These are phyloP conservation scores for Barnettozyma wickerhamii DNA, from an alignment of 805 yeast genomes.

Conservation along the genomic window DNA sequence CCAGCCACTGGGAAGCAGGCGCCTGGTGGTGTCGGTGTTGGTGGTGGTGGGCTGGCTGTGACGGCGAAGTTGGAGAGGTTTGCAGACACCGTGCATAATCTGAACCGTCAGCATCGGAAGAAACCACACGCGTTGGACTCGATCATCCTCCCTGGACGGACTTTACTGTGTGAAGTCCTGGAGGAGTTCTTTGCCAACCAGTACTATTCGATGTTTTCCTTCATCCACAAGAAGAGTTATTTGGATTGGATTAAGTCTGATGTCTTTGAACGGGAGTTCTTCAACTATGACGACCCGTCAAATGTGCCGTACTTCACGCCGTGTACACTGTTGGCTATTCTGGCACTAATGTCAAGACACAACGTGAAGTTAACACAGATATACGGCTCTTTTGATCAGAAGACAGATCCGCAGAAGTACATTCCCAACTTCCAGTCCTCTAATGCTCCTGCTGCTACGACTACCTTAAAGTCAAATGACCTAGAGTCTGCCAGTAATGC, in stretches of 20 bases:
- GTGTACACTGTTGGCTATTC: conserved; percentile 28
- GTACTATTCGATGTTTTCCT: conserved; percentile 11
- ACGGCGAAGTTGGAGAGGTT: no score
- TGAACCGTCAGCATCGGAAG: conserved; percentile 8
- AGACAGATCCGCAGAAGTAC: conserved; percentile 25
- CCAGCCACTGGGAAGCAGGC: no score
- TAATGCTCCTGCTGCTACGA: no score
- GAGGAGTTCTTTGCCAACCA: conserved; percentile 11
- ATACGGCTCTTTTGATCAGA: conserved; percentile 32
- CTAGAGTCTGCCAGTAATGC: conserved; percentile 30
- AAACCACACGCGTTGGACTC: conserved; percentile 12
- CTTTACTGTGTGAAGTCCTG: conserved; percentile 3
- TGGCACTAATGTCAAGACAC: conserved; percentile 34
- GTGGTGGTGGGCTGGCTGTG: no score
- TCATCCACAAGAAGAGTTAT: conserved; percentile 10
- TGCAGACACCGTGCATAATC: conserved; percentile 12
- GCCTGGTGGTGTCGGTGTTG: no score
- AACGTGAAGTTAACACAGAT: conserved; percentile 27
- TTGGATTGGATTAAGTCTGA: conserved; percentile 9
- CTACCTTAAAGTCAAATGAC: no score
- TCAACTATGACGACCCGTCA: conserved; percentile 15
- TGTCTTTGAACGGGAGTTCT: conserved; percentile 10
- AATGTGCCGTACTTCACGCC: conserved; percentile 13
- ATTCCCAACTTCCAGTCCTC: conserved; percentile 20
- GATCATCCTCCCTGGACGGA: conserved; percentile 11